phyloP scores from a whole-genome alignment of 1,284 basidiomycete genomes.

The Ceratobasidium sp. region DNA sequence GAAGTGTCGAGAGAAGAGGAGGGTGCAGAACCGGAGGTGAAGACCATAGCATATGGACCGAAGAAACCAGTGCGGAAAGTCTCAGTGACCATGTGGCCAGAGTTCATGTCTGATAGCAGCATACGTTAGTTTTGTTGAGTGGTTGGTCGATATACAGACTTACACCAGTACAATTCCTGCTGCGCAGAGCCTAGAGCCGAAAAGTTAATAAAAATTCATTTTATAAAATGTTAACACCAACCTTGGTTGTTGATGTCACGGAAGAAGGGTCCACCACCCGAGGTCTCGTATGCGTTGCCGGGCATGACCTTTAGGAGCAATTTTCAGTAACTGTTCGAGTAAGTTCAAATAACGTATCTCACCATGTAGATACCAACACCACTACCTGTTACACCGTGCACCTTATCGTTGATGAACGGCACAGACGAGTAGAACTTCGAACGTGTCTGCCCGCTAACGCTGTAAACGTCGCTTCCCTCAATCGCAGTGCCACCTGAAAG shows the following conservation, averaged over 20 bases:
- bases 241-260: constrained; percentile 50
- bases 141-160: background rate
- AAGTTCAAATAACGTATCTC: background rate
- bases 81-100: constrained; percentile 48
- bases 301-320: constrained; percentile 57
- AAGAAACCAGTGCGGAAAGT: constrained; percentile 44
- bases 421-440: constrained; percentile 48
- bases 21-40: constrained; percentile 43
- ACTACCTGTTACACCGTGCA: constrained; percentile 44
- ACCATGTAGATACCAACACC: constrained; percentile 43
- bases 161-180: constrained; percentile 44
- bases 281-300: constrained; percentile 60
- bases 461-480: constrained; percentile 47
- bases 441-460: constrained; percentile 41
- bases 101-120: constrained; percentile 45
- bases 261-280: constrained; percentile 60
- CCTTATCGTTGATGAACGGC: constrained; percentile 45
- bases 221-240: background rate
- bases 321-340: background rate
- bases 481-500: constrained; percentile 34
- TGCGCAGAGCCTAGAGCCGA: constrained; percentile 8
- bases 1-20: constrained; percentile 58
- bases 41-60: constrained; percentile 49
- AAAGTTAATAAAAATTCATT: background rate
- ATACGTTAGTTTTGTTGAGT: background rate